Percentiles rank a stretch among this genome's conserved stretches.
These are phyloP conservation scores for Metschnikowia gruessii DNA, from an alignment of 805 yeast species.

Conservation along the genomic window DNA sequence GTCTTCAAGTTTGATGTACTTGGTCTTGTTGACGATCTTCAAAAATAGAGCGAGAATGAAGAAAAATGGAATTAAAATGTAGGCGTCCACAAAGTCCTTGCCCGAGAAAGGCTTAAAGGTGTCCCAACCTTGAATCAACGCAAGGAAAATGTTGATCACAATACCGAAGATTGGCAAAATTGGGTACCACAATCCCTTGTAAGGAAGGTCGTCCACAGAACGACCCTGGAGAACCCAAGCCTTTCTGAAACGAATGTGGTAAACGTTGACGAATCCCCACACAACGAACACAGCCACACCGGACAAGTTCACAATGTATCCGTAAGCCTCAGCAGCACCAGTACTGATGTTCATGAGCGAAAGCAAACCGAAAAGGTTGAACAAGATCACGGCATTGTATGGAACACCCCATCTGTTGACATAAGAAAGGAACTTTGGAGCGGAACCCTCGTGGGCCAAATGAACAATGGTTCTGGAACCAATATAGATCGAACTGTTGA, in stretches of 20 bases:
- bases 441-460: constrained; percentile 59
- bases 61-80: constrained; percentile 60
- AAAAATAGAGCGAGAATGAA: constrained; percentile 39
- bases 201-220: constrained; percentile 33
- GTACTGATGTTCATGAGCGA: constrained; percentile 55
- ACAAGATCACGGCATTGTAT: constrained; percentile 51
- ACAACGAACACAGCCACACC: constrained; percentile 69
- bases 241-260: constrained; percentile 55
- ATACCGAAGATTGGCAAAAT: constrained; percentile 49
- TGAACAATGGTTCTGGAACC: constrained; percentile 67
- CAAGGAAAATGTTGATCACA: constrained; percentile 48
- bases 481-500: constrained; percentile 65
- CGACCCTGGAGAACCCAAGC: constrained; percentile 41
- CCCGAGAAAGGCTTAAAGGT: constrained; percentile 55
- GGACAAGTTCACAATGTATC: constrained; percentile 57
- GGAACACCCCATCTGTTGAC: constrained; percentile 65
- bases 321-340: constrained; percentile 60
- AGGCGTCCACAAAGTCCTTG: constrained; percentile 50
- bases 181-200: constrained; percentile 47
- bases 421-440: constrained; percentile 52
- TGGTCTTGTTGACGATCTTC: constrained; percentile 38
- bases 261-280: constrained; percentile 58
- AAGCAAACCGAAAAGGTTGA: constrained; percentile 53
- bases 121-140: constrained; percentile 66
- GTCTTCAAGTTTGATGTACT: constrained; percentile 40